Base-by-base conservation (phyloP, 2,329 filamentous ascomycete species). In the Paracoccidioides brasiliensis region DNA sequence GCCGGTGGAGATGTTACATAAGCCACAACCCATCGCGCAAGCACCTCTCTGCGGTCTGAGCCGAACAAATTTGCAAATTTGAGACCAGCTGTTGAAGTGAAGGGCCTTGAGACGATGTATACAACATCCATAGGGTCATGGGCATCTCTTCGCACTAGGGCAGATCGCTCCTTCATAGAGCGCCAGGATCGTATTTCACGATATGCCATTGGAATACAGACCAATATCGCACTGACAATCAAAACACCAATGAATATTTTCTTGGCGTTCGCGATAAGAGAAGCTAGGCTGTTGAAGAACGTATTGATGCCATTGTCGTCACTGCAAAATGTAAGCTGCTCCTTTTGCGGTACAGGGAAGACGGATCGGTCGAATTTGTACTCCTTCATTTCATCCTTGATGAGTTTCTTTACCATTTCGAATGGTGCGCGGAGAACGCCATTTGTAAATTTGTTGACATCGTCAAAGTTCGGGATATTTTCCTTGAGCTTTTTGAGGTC, bases 1-100 rank as follows among this genome's bases (percentile, higher is more conserved):
- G 90, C 90, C 0, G 88, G 82, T 0, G 85, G 73, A 0, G 90
- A 90, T 0, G 90, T 95, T n/a, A 83, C 84, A 67, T 96, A 96
- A 7, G 90, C 87, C 59, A 93, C 76, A 53, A 82, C 81, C 90
- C 90, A 96, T 59, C 90, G 83, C 8, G 83, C 78, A 44, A 95
- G 78, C 48, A 87, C 80, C 68, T 89, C 84, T 53, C 81, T 79
- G 62, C 84, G 78, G 65, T 71, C 71, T 72, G 69, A 80, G 54
- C 79, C 69, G 71, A 91, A 83, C 56, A 75, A 78, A 53, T 78
- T 79, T 5, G 86, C 81, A 22, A 87, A 63, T 70, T 80, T 84
- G 67, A 95, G 79, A 43, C 90, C 91, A 33, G 79, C 73, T 1
- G 78, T 78, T 0, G 88, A 81, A 0, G 89, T 88, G 63, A 85